These are phyloP conservation scores for Teunomyces aglyptinius DNA, from an alignment of 805 yeast genomes.

Conservation along the genomic window DNA sequence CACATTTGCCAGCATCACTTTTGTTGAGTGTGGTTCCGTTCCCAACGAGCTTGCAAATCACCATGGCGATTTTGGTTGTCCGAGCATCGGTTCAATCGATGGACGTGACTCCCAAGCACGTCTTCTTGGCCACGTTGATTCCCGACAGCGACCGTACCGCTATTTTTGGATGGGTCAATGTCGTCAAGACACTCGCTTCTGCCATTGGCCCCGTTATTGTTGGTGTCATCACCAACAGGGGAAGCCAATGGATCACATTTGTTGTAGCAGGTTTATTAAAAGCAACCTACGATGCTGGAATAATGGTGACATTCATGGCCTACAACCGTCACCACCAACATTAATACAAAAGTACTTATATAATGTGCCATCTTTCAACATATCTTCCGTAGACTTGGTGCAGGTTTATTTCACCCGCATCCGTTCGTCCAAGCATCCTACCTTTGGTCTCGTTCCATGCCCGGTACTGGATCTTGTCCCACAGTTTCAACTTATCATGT, in stretches of 20 bases:
- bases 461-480: conserved; percentile 38
- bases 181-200: conserved; percentile 41
- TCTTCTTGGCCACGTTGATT: conserved; percentile 42
- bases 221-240: conserved; percentile 36
- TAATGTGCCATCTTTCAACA: conserved; percentile 22
- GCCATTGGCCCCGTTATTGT: conserved; percentile 43
- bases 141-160: conserved; percentile 41
- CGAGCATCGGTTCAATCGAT: conserved; percentile 44
- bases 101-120: conserved; percentile 51
- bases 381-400: conserved; percentile 17
- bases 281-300: conserved; percentile 40
- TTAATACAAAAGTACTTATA: not conserved
- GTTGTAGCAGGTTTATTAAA: conserved; percentile 41
- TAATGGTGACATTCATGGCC: conserved; percentile 26
- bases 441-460: conserved; percentile 36
- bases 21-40: conserved; percentile 39
- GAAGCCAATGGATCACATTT: conserved; percentile 42
- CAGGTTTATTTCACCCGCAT: conserved; percentile 18
- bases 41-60: conserved; percentile 29
- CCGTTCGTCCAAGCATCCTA: conserved; percentile 16
- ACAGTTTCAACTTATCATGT: conserved; percentile 23
- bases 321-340: conserved; percentile 21
- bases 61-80: conserved; percentile 30
- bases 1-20: conserved; percentile 44
- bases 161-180: conserved; percentile 45